These are phyloP conservation scores for Evernia prunastri DNA, from an alignment of 495 filamentous ascomycete genomes.

Conservation along the genomic window DNA sequence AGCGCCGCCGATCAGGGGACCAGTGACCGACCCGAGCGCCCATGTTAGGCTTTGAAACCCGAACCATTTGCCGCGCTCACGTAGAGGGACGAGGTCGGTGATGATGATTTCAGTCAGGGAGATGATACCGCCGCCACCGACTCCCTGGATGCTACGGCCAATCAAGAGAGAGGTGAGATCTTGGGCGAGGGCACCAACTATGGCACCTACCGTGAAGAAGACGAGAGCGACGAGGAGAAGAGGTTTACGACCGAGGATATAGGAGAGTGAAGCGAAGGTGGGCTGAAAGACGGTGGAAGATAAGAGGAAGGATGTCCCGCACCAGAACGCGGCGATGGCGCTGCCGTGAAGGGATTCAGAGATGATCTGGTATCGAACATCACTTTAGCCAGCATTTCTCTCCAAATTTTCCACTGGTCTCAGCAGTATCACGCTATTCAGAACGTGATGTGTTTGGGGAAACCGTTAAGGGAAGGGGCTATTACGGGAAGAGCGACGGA, in stretches of 20 bases:
- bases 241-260: conserved; percentile 52
- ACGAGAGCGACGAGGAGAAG: conserved; percentile 39
- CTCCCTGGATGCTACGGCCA: conserved; percentile 49
- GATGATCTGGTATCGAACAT: conserved; percentile 37
- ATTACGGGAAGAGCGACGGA: conserved; percentile 50
- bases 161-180: conserved; percentile 48
- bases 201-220: conserved; percentile 42
- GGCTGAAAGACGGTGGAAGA: conserved; percentile 65
- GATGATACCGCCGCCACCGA: conserved; percentile 48
- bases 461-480: neutral
- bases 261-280: conserved; percentile 52
- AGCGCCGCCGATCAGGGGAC: conserved; percentile 41
- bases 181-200: conserved; percentile 48
- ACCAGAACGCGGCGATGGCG: conserved; percentile 55
- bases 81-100: conserved; percentile 43
- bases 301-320: conserved; percentile 69
- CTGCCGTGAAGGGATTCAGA: conserved; percentile 43
- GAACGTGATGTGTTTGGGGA: neutral
- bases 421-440: neutral
- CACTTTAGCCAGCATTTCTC: neutral
- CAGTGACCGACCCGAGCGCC: conserved; percentile 22
- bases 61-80: conserved; percentile 39
- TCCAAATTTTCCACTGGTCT: neutral
- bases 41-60: conserved; percentile 28
- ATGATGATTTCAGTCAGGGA: conserved; percentile 48